These are phyloP conservation scores for Chaetomiaceae sp. DNA, from an alignment of 2,329 filamentous ascomycete species.

Conservation along the genomic window DNA sequence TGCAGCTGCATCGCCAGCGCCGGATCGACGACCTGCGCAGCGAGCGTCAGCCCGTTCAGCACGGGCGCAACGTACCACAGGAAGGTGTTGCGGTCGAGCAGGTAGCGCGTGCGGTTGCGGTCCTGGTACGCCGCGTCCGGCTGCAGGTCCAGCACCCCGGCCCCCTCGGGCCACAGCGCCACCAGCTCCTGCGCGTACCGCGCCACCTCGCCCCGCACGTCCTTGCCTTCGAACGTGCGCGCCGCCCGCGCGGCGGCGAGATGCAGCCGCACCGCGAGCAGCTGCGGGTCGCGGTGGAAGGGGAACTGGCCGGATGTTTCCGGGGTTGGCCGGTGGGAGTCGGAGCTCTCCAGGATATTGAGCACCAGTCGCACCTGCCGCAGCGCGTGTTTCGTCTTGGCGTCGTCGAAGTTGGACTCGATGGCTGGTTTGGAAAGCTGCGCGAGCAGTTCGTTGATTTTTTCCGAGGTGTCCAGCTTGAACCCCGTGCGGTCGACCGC, in stretches of 20 bases:
- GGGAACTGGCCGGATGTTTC: constrained; percentile 18
- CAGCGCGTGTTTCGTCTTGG: constrained; percentile 37
- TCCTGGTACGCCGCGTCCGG: constrained; percentile 28
- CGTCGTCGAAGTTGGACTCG: constrained; percentile 30
- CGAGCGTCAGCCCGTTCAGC: constrained; percentile 40
- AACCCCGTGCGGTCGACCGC: constrained; percentile 41
- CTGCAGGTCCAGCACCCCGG: constrained; percentile 34
- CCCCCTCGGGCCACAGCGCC: constrained; percentile 36
- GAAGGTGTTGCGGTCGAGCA: constrained; percentile 32
- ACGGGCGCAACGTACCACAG: constrained; percentile 32
- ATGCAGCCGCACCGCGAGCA: constrained; percentile 38
- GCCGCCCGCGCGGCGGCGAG: constrained; percentile 37
- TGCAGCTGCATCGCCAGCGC: constrained; percentile 34
- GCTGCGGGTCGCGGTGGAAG: constrained; percentile 38
- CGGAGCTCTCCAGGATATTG: constrained; percentile 41
- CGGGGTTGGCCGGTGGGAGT: constrained; percentile 11
- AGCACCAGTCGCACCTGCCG: constrained; percentile 42
- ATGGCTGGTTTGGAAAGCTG: constrained; percentile 39
- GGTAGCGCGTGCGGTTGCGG: constrained; percentile 27
- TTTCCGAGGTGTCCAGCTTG: constrained; percentile 36
- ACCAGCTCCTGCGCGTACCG: constrained; percentile 35
- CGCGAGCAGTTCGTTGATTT: constrained; percentile 35
- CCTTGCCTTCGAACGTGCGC: constrained; percentile 28
- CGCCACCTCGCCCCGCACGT: constrained; percentile 31
- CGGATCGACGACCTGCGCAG: constrained; percentile 36